phyloP scores from a whole-genome alignment of 2,329 filamentous ascomycete species.

The Byssochlamys sp. region DNA sequence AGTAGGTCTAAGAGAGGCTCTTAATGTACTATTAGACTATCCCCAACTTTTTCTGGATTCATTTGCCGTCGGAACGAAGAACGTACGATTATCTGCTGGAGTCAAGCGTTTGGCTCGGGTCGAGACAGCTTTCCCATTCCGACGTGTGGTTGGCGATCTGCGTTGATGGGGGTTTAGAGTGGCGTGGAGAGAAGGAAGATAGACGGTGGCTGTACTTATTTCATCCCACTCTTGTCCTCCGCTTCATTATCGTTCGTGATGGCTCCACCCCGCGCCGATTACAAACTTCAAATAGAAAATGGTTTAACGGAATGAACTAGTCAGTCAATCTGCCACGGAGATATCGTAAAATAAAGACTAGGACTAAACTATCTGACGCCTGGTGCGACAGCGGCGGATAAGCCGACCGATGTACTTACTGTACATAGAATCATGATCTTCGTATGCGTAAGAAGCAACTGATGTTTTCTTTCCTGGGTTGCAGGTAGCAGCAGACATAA shows the following conservation, averaged over 20 bases:
- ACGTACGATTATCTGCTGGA: background rate
- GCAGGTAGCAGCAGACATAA: background rate
- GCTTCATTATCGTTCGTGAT: background rate
- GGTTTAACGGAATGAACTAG: too few species aligned
- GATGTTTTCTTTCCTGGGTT: background rate
- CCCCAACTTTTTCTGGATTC: background rate
- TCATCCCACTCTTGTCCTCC: constrained; percentile 3
- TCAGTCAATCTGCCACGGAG: too few species aligned
- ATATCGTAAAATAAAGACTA: too few species aligned
- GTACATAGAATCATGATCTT: background rate
- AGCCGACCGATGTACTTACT: background rate
- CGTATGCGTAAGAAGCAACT: background rate
- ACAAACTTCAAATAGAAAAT: background rate
- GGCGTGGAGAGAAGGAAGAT: background rate
- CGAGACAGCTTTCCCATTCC: background rate
- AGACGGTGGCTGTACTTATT: background rate
- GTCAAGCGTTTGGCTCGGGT: background rate
- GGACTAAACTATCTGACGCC: background rate
- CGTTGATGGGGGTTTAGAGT: background rate
- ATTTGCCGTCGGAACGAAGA: background rate
- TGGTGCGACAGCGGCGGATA: background rate
- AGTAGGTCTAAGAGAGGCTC: background rate
- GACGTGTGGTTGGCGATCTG: background rate
- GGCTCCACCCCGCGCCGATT: background rate
- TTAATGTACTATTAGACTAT: background rate